These are phyloP conservation scores for Podaxis sp. DNA, from an alignment of 768 basidiomycete genomes.

Conservation along the genomic window DNA sequence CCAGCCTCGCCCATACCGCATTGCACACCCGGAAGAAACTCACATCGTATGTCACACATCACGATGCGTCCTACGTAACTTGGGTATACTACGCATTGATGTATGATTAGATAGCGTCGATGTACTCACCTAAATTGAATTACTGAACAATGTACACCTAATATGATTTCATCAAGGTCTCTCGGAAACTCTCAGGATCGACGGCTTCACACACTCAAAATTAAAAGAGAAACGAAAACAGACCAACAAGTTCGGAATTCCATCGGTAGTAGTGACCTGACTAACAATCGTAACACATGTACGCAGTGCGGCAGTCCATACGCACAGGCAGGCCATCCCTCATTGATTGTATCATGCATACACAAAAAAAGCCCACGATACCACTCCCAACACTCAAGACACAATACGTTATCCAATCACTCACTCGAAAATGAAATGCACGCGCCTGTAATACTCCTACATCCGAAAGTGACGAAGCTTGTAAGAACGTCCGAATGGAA, in stretches of 20 bases:
- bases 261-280: no score
- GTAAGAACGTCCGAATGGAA: not conserved
- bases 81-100: not conserved
- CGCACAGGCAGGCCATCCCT: no score
- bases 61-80: not conserved
- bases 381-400: not conserved
- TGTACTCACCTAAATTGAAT: no score
- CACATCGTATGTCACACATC: not conserved
- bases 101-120: not conserved
- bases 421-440: not conserved
- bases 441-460: not conserved
- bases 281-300: no score
- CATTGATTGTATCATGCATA: not conserved
- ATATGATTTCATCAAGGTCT: no score
- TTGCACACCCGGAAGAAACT: not conserved
- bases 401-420: not conserved
- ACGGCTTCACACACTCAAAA: no score
- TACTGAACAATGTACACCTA: no score
- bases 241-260: no score
- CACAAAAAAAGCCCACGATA: not conserved
- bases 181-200: no score
- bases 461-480: not conserved
- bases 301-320: no score
- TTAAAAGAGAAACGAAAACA: no score
- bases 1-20: not conserved